Base-by-base conservation (phyloP, 148 eudicot genomes). In the Chenopodium formosanum region DNA sequence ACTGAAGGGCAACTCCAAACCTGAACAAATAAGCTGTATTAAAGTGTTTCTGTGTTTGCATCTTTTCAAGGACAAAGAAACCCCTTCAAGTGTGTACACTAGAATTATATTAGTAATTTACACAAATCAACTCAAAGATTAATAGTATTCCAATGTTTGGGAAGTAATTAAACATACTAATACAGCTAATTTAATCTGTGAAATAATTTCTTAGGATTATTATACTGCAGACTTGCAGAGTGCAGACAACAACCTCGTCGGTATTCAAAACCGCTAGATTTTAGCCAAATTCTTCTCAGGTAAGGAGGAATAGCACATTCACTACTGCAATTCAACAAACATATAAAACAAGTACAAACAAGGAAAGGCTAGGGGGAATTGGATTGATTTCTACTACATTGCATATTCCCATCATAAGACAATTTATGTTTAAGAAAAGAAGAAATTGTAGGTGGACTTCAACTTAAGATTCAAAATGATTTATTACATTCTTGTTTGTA, bases 131-230 rank as follows among this genome's bases (percentile, higher is more conserved):
- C 16, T 56, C 62, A 12, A 13, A 20, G 31, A 7, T 68, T 68
- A 10, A 68, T 13, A 27, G 7, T 68, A 68, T 22, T 68, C 44
- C 81, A 90, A 75, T 91, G 90, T 91, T 91, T 93, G 72, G 97
- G 44, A 40, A 40, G 44, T 40, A 40, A 40, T 40, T 91, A 50
- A 93, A 46, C 92, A 91, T 91, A 86, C 92, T 85, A 20, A 93
- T 92, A n/a, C 67, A 67, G 73, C 17, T 16, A 2, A 17, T 12
- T 16, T 12, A 16, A 53, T 3, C 60, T 53, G 17, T 53, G 22
- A 53, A 53, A 53, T 53, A 9, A 9, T 48, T 50, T 50, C 53
- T 50, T 9, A 2, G 14, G 14, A 50, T 50, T 50, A 9, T 10
- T 12, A 50, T 50, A 50, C 53, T 50, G 5, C 62, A 56, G 62